Evolutionary conservation across 1,284 basidiomycete genomes (phyloP).

Genomic region (Puccinia coronata): DNA sequence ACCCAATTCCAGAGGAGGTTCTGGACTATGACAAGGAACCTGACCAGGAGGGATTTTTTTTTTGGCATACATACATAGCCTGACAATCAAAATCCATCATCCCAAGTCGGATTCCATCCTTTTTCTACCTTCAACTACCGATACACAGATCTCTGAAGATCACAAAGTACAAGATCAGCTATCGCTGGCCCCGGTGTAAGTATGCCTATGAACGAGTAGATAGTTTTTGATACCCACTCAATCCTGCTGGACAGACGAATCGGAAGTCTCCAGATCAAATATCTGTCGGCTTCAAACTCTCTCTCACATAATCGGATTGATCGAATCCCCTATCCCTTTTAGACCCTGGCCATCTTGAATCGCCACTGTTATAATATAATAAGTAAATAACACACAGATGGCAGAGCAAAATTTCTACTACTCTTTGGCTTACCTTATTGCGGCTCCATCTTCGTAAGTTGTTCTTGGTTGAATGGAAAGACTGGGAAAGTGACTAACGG

Average conservation of each 20-base stretch:
- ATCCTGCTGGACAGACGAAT: neutral
- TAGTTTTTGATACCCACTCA: neutral
- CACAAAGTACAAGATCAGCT: neutral
- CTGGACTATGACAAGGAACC: neutral
- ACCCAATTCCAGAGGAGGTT: neutral
- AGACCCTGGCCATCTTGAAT: neutral
- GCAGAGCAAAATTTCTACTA: constrained; percentile 11
- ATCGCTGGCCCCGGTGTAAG: neutral
- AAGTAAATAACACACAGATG: neutral
- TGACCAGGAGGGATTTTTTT: neutral
- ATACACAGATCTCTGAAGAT: constrained; percentile 2
- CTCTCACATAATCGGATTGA: neutral
- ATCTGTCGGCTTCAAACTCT: constrained; percentile 16
- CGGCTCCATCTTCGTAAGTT: constrained; percentile 17
- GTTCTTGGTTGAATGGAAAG: neutral
- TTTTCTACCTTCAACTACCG: neutral
- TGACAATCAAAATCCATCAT: neutral
- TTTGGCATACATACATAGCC: neutral
- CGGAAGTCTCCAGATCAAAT: neutral
- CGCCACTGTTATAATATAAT: neutral
- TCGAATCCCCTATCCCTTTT: neutral
- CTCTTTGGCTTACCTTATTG: constrained; percentile 11
- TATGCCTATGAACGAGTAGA: constrained; percentile 1
- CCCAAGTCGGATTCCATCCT: neutral
- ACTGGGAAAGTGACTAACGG: neutral